Conservation (phyloP, 2,329 filamentous ascomycete species). For the Aspergillus novofumigatus region DNA sequence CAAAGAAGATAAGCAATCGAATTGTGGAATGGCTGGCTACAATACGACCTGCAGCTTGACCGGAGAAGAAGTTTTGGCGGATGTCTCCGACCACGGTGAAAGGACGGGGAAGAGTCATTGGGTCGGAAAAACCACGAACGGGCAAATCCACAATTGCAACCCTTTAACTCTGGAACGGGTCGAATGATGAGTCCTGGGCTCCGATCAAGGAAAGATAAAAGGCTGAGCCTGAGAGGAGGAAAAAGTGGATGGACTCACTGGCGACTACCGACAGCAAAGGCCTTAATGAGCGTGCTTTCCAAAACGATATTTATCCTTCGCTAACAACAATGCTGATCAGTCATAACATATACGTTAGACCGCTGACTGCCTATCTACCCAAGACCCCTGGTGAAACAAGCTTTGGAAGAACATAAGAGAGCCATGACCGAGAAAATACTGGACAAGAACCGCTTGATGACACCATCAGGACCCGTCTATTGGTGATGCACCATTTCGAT, state of each 20-base stretch:
- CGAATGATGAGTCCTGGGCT: too few species aligned
- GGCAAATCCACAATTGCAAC: not conserved
- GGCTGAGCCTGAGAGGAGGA: not conserved
- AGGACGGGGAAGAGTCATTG: not conserved
- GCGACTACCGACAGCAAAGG: too few species aligned
- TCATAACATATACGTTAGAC: too few species aligned
- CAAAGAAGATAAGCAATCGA: too few species aligned
- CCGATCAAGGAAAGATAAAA: too few species aligned
- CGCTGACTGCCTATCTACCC: too few species aligned
- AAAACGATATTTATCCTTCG: not conserved
- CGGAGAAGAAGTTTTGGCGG: not conserved
- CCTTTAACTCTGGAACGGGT: not conserved
- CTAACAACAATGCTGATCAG: not conserved
- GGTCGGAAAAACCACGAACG: not conserved
- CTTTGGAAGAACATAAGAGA: not conserved
- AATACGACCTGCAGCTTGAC: not conserved
- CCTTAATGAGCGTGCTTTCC: not conserved
- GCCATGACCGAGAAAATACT: not conserved
- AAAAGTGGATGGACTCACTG: not conserved
- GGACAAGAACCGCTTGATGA: not conserved
- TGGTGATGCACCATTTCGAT: slow-evolving; percentile 35
- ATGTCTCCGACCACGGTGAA: not conserved
- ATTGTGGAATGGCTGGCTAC: not conserved
- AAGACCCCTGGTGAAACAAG: not conserved
- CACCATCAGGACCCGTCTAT: slow-evolving; percentile 2